These are phyloP conservation scores for Suhomyces bolitotheri DNA, from an alignment of 1,139 yeast species.

Conservation along the genomic window DNA sequence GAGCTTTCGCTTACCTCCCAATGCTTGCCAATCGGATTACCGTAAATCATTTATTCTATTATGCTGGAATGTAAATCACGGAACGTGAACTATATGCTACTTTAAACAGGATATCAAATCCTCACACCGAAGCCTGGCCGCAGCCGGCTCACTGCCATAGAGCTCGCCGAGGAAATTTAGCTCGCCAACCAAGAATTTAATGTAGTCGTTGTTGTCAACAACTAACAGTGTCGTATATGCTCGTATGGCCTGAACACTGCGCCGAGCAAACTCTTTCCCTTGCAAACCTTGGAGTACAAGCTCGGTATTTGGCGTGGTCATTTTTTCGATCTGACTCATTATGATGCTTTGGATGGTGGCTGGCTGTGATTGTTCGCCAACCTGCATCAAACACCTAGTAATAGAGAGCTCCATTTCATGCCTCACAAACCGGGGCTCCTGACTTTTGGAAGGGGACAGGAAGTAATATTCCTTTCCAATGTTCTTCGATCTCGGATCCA, in stretches of 20 bases:
- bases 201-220: conserved; percentile 14
- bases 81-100: too few species aligned
- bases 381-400: conserved; percentile 20
- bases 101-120: conserved; percentile 16
- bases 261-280: neutral
- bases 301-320: neutral
- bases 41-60: too few species aligned
- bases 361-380: conserved; percentile 6
- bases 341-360: conserved; percentile 6
- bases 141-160: conserved; percentile 10
- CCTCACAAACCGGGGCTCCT: conserved; percentile 31
- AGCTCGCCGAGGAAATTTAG: conserved; percentile 12
- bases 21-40: too few species aligned
- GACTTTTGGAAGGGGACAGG: conserved; percentile 31
- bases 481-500: neutral
- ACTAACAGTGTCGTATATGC: conserved; percentile 7
- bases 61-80: too few species aligned
- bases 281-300: neutral
- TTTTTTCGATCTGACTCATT: conserved; percentile 1
- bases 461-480: conserved; percentile 15
- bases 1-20: too few species aligned
- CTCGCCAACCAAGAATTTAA: conserved; percentile 15
- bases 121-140: conserved; percentile 18
- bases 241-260: conserved; percentile 1
- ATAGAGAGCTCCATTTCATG: conserved; percentile 35